Evolutionary conservation across 192 early-diverging fungal genomes (phyloP), one percentile per base, ranked within the genome.

Genomic region (Gryganskiella cystojenkinii): DNA sequence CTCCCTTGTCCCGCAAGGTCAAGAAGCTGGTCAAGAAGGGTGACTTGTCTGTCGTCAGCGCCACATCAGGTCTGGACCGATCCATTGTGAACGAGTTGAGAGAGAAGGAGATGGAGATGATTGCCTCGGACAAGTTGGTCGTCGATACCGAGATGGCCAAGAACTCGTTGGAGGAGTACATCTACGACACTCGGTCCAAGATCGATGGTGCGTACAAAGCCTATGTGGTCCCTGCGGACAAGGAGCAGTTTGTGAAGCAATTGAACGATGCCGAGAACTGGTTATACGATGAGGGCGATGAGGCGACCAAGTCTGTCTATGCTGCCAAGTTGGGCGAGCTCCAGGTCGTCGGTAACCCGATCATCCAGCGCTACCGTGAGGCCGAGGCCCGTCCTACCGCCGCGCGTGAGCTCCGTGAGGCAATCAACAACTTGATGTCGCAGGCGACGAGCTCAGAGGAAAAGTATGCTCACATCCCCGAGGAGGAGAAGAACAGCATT

Each of bases 221-320:
- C 6, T 99, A 87, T 80, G 84, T 95, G 30, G 80, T 91, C 78
- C 92, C 92, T 42, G 61, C 70, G 24, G 87, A 90, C 75, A 89
- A 92, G 81, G 87, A 89, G 2, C 71, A 82, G 56, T 96, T 97
- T 83, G 69, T 90, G 58, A 64, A 72, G 54, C 83, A 88, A 30
- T 81, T 97, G 60, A 93, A 87, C 65, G 88, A 84, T 28, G 89
- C 89, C 57, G 98, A 98, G 89, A 93, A 98, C 81, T 99, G 98
- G 98, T 88, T 99, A 61, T 99, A 99, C 82, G 96, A 94, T 60
- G 96, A 98, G 71, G 98, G 98, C 55, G 95, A 98, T 61, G 94
- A 95, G 80, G 86, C 94, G 1, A 90, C 92, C 76, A 97, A 97
- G 90, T 92, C 89, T n/a, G 92, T 92, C 22, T 99, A 96, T 67